Base-by-base conservation (phyloP, 805 yeast genomes). In the Lachancea nothofagi region DNA sequence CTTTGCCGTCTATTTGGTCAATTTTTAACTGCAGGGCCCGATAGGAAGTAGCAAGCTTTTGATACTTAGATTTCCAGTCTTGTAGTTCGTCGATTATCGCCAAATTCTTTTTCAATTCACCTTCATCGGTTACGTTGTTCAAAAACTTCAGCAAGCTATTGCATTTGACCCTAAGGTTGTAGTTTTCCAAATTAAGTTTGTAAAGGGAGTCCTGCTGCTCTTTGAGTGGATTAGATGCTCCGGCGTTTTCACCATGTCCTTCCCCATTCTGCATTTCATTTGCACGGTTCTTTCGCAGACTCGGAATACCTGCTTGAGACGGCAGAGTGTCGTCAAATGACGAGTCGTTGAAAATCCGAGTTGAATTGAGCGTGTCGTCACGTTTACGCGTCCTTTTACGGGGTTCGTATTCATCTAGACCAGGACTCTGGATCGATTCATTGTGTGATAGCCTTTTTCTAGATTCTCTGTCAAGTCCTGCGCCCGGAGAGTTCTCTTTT, bases 301-400 rank as follows among this genome's bases (percentile, higher is more conserved):
- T 25, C 12, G 41, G 42, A 9, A 22, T 40, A 9, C 26, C 31
- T n/a, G 26, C 32, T 5, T 41, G 42, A 6, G 38, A 31, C 22
- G 63, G 63, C 9, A 59, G 36, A 1, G 61, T 55, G 20, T 53
- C 62, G 38, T 59, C 64, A 32, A 59, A 59, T 2, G 62, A 53
- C 15, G 55, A 48, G 14, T 59, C 63, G 25, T 54, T 51, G 43
- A 57, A 59, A 38, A 57, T 39, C 22, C 49, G 47, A 4, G 46
- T 45, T 0, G 62, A 57, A 24, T 51, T 46, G 3, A 55, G 30
- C 3, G 58, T 49, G 32, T 58, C 57, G 36, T 56, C 57, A 4
- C 33, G 24, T 4, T 30, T 34, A 23, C 37, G 26, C 10, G 33
- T 17, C 28, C 22, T 40, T 12, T 40, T 34, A n/a, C 33, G 41